A percentile compares a stretch with the other conserved stretches of the same genome.
phyloP scores from a whole-genome alignment of 1,284 basidiomycete species.

The Cryptococcus depauperatus region DNA sequence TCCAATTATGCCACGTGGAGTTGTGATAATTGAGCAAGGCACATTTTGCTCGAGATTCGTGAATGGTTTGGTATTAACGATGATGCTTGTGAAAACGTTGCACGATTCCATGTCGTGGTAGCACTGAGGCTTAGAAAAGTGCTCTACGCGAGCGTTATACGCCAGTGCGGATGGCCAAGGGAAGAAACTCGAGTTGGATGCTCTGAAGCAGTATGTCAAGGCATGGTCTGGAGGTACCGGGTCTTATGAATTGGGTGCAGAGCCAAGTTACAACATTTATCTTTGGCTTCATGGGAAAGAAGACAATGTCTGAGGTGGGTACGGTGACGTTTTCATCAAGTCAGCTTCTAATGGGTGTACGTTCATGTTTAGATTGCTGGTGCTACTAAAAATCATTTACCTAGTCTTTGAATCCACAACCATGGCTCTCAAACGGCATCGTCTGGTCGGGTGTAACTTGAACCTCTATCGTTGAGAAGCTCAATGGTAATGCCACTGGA shows the following conservation, averaged over 20 bases:
- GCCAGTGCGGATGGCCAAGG: slow-evolving; percentile 21
- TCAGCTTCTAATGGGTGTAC: slow-evolving; percentile 34
- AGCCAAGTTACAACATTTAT: slow-evolving; percentile 31
- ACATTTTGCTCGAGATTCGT: slow-evolving; percentile 40
- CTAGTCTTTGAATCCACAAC: slow-evolving; percentile 39
- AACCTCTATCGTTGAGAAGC: slow-evolving; percentile 35
- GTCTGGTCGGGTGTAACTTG: slow-evolving; percentile 43
- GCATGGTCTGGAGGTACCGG: slow-evolving; percentile 43
- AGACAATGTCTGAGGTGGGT: slow-evolving; percentile 40
- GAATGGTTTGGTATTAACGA: slow-evolving; percentile 42
- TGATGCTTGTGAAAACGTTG: slow-evolving; percentile 32
- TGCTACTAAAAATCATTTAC: background rate
- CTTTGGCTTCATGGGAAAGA: slow-evolving; percentile 39
- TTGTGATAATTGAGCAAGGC: too few species aligned
- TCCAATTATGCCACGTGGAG: too few species aligned
- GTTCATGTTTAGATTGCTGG: too few species aligned
- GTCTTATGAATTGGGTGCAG: slow-evolving; percentile 41
- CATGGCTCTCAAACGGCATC: slow-evolving; percentile 41
- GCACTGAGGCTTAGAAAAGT: slow-evolving; percentile 37
- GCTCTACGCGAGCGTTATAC: too few species aligned
- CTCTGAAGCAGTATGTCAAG: slow-evolving; percentile 37
- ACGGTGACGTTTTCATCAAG: slow-evolving; percentile 43
- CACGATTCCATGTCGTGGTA: slow-evolving; percentile 38
- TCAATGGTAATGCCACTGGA: slow-evolving; percentile 32
- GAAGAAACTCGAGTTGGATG: slow-evolving; percentile 33